phyloP scores from a whole-genome alignment of 2,329 filamentous ascomycete species.

The Sporothrix brasiliensis region DNA sequence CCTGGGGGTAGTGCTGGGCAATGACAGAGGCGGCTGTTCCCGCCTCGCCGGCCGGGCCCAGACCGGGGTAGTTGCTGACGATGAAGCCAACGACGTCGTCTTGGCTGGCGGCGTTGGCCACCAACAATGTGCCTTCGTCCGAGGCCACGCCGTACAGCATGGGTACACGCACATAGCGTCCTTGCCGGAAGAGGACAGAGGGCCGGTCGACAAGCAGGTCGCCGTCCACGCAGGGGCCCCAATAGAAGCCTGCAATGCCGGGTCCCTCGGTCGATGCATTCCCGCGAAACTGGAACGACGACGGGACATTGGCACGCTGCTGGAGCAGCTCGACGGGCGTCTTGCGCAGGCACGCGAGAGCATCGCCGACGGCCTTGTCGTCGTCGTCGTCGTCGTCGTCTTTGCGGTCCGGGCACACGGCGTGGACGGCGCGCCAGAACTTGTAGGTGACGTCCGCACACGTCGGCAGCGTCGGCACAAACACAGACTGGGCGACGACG shows the following conservation, averaged over 20 bases:
- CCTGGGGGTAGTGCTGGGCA: constrained; percentile 24
- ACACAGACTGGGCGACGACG: constrained; percentile 52
- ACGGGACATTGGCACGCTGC: constrained; percentile 48
- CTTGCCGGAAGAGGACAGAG: constrained; percentile 46
- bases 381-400: background rate
- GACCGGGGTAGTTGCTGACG: constrained; percentile 51
- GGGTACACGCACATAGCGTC: constrained; percentile 50
- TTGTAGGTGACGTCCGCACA: constrained; percentile 45
- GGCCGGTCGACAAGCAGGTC: constrained; percentile 50
- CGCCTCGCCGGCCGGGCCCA: background rate
- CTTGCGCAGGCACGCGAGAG: constrained; percentile 49
- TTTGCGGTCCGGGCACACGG: background rate
- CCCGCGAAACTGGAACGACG: constrained; percentile 42
- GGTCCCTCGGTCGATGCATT: constrained; percentile 28
- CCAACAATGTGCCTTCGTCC: constrained; percentile 54
- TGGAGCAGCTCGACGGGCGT: constrained; percentile 46
- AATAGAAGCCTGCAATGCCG: constrained; percentile 48
- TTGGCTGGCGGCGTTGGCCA: constrained; percentile 43
- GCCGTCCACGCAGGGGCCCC: constrained; percentile 55
- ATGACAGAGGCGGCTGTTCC: background rate
- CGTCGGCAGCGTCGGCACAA: constrained; percentile 53
- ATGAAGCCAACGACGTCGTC: constrained; percentile 48
- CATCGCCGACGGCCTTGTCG: background rate
- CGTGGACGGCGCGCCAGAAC: constrained; percentile 30
- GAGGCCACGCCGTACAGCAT: constrained; percentile 51